phyloP scores from a whole-genome alignment of 352 stramenopile genomes.

The Phytopythium helicoides region DNA sequence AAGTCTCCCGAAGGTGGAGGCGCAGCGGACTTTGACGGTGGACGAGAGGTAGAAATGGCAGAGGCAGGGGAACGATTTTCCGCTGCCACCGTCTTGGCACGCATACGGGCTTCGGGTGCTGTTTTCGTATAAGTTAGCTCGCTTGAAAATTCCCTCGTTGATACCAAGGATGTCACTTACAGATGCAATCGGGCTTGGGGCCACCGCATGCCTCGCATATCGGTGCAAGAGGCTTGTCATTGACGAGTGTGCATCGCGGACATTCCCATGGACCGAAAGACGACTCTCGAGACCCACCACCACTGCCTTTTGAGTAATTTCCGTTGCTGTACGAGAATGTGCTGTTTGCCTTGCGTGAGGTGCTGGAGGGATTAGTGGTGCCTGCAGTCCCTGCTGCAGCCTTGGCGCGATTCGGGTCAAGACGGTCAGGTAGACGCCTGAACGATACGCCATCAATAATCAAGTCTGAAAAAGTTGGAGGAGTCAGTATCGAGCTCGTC shows the following conservation, averaged over 20 bases:
- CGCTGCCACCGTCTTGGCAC: conserved; percentile 42
- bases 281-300: conserved; percentile 38
- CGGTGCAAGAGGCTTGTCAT: conserved; percentile 68
- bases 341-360: conserved; percentile 23
- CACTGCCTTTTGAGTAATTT: conserved; percentile 8
- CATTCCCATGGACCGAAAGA: conserved; percentile 76
- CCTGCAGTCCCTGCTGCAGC: conserved; percentile 23
- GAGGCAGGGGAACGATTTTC: conserved; percentile 17
- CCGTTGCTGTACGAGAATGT: conserved; percentile 43
- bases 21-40: conserved; percentile 16
- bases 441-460: conserved; percentile 83
- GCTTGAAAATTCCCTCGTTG: too few species aligned
- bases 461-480: conserved; percentile 40
- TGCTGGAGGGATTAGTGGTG: conserved; percentile 10
- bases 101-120: conserved; percentile 46
- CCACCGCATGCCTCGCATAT: conserved; percentile 73
- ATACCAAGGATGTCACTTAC: conserved; percentile 19
- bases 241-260: conserved; percentile 69
- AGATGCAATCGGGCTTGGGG: conserved; percentile 60
- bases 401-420: conserved; percentile 43
- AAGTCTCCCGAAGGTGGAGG: conserved; percentile 4
- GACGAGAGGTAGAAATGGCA: background rate
- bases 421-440: conserved; percentile 63
- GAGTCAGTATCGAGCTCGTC: background rate
- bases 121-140: background rate